Base-by-base conservation (phyloP, 1,139 yeast species). In the Yamadazyma buinensis region DNA sequence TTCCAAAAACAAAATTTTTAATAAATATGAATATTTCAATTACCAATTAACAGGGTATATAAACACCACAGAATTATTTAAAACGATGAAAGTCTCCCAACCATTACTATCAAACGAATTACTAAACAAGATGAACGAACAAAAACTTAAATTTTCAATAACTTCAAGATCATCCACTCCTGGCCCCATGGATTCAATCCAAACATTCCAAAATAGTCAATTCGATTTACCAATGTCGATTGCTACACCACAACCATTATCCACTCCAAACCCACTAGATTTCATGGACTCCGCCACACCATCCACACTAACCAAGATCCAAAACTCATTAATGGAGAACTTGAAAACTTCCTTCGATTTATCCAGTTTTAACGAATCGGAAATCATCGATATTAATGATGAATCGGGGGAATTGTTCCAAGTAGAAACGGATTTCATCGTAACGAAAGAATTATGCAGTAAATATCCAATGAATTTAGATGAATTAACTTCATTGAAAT, bases 51-150 rank as follows among this genome's bases (percentile, higher is more conserved):
- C 67, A 3, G 68, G 69, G 1, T 59, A 55, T 36, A 54, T 62
- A 49, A 64, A 64, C 35, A 60, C 66, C 56, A 61, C 61, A 34
- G 72, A 67, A 38, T 52, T 67, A 34, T 67, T 67, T 41, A 61
- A 61, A 35, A 54, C 63, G 1, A 66, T 67, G 71, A 64, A 66
- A 46, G 73, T 67, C 7, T 71, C 74, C 0, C 72, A 64, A 37
- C 73, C 74, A 3, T 47, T 37, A 17, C 27, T 47, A 22, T 41
- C 50, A 5, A 31, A 37, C 23, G 48, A 45, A 7, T 37, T 46
- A 19, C 33, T 41, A 13, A 40, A 32, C 22, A 42, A 36, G 21
- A 31, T 46, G 30, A 39, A 42, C 23, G 37, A 38, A 25, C 48
- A 42, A 27, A 41, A 37, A 18, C 10, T 26, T 4, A 41, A 36